Evolutionary conservation across 1,284 basidiomycete genomes (phyloP).

Genomic region (Austropuccinia psidii): DNA sequence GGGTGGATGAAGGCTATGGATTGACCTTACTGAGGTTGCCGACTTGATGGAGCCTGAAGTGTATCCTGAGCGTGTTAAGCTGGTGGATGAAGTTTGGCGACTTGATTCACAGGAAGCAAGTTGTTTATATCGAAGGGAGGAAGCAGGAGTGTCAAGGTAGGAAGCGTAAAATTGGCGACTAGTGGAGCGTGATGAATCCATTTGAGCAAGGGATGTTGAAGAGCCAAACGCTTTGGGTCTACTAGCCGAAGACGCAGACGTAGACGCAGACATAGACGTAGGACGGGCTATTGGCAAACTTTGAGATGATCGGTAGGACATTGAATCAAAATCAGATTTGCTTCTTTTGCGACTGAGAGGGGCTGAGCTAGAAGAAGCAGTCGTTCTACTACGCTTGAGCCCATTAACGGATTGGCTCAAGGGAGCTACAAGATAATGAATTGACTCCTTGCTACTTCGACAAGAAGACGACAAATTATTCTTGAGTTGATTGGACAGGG

Average conservation of each 20-base stretch:
- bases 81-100: too few species aligned
- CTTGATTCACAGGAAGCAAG: too few species aligned
- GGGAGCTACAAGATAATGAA: not conserved
- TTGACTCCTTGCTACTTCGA: not conserved
- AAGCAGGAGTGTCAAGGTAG: slow-evolving; percentile 1
- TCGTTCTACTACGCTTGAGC: slow-evolving; percentile 28
- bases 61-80: too few species aligned
- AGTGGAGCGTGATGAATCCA: not conserved
- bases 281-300: not conserved
- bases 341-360: slow-evolving; percentile 27
- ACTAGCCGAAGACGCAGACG: too few species aligned
- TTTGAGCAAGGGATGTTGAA: not conserved
- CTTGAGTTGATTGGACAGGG: slow-evolving; percentile 19
- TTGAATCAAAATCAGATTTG: slow-evolving; percentile 20
- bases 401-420: not conserved
- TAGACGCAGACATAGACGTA: not conserved
- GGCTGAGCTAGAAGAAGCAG: not conserved
- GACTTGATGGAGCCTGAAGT: slow-evolving; percentile 12
- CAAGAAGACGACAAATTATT: not conserved
- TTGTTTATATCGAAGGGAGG: slow-evolving; percentile 15
- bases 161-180: not conserved
- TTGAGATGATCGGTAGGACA: not conserved
- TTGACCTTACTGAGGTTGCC: not conserved
- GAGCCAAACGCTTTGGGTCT: slow-evolving; percentile 8
- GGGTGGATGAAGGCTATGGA: not conserved